Base-by-base conservation (phyloP, 768 basidiomycete genomes). In the Mycena epipterygia region DNA sequence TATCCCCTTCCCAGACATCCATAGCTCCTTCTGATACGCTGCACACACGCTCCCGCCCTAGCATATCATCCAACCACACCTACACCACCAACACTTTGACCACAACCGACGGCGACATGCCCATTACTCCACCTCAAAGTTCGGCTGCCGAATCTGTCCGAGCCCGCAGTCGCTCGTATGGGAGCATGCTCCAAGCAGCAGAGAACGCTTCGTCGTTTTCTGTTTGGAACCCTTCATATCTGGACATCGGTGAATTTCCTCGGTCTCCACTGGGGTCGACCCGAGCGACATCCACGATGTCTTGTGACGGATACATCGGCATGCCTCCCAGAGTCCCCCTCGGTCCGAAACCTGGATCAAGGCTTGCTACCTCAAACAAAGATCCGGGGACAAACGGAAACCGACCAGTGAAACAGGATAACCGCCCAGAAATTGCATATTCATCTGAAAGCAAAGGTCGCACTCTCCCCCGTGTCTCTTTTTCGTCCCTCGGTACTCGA, bases 61-160 rank as follows among this genome's bases (percentile, higher is more conserved):
- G 89, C 74, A 83, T 90, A 61, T 92, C 90, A 39, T 91, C 91
- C 30, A 87, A 84, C 6, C 85, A 86, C 44, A 90, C 90, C 30
- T 86, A 82, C 73, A 87, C 88, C 19, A 84, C 85, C 39, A 84
- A 84, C 57, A 81, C 87, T 41, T 84, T 86, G 3, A 85, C 88
- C 30, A 85, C 85, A 32, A 71, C 84, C 25, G 86, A 88, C 52
- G 83, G 82, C 59, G 82, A 84, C 46, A 75, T 85, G 72, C 77
- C 84, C 56, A 67, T 78, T 72, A 76, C 88, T 59, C 79, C 87
- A 68, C 75, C 85, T 64, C 82, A 82, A 68, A 71, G 79, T 44
- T 84, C 83, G 14, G 81, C 85, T 48, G 75, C 83, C 67, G 83
- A 83, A 35, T 84, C 86, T 39, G 73, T 85, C 39, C 84, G 84